Evolutionary conservation across 805 yeast genomes (phyloP), one percentile per base, ranked within the genome.

Genomic region (Cyberlindnera mississippiensis): DNA sequence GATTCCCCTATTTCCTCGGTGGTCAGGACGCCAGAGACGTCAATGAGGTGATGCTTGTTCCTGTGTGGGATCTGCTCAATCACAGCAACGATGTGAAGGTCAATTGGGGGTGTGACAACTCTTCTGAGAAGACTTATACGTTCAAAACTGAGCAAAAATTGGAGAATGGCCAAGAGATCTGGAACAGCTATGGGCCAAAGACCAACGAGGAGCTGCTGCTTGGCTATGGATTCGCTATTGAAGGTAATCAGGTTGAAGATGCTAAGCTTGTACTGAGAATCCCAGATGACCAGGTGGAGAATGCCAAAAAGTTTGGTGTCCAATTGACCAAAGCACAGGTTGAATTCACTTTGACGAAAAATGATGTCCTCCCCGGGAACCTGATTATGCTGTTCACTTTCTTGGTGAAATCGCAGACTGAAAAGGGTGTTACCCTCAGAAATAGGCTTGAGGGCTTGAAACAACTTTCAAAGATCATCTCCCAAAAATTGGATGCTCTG

Each of bases 121-220:
- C n/a, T n/a, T n/a, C n/a, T n/a, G n/a, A 24, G 12, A 37, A 24
- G 19, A 18, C 30, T 1, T 73, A 76, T 43, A 55, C 60, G n/a
- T 80, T 80, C 49, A 62, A 59, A 30, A 58, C 75, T 0, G 64
- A 67, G 15, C 59, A 67, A 4, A 33, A 42, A 7, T 38, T 51
- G n/a, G 37, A 43, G 3, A 49, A 46, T 2, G 75, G 74, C 2
- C 58, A 63, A 2, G 83, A 87, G 56, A 47, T 90, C 1, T 85
- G 63, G 62, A 89, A 89, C 58, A 85, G 86, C 61, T 89, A 90
- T 61, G 97, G 96, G 2, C 78, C 85, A 40, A 89, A 88, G 60
- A 84, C 93, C 0, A 89, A 88, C 55, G 95, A 85, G 49, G 96
- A 87, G 49, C 61, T 89, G 20, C 61, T 90, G 6, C 63, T 89